Conservation (phyloP, 768 basidiomycete genomes). For the Dioszegia hungarica region DNA sequence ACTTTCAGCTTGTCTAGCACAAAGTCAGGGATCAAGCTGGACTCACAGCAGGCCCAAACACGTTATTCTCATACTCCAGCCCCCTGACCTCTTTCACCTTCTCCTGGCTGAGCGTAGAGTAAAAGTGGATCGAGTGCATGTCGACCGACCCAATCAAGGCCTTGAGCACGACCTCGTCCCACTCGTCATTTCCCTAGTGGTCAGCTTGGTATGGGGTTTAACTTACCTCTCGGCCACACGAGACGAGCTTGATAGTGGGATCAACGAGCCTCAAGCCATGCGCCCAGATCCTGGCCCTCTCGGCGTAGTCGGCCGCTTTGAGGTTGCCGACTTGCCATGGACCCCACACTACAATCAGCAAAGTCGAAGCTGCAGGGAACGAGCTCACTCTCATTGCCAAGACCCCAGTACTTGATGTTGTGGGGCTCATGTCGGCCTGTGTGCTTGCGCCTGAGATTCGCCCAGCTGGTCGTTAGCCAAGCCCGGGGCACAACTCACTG, state of each 20-base stretch:
- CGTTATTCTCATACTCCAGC: constrained; percentile 54
- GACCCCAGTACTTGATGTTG: constrained; percentile 52
- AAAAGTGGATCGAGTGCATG: constrained; percentile 53
- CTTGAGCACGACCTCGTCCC: constrained; percentile 3
- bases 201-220: not conserved
- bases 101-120: constrained; percentile 45
- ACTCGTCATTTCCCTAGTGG: constrained; percentile 2
- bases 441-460: constrained; percentile 59
- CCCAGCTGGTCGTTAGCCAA: constrained; percentile 53
- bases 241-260: constrained; percentile 57
- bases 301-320: constrained; percentile 57
- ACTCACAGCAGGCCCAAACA: constrained; percentile 55
- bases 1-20: not conserved
- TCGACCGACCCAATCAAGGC: constrained; percentile 36
- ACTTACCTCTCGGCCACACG: constrained; percentile 53
- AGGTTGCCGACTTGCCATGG: constrained; percentile 58
- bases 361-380: not conserved
- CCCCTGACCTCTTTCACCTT: constrained; percentile 21
- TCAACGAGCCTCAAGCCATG: constrained; percentile 60
- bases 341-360: constrained; percentile 36
- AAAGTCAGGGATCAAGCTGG: not conserved
- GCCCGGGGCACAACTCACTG: constrained; percentile 19
- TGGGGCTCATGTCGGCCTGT: constrained; percentile 58
- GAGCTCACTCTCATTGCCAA: constrained; percentile 57
- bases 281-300: constrained; percentile 60